Evolutionary conservation across 2,329 filamentous ascomycete species (phyloP), one percentile per base, ranked within the genome.

Genomic region (Alternaria sp.): DNA sequence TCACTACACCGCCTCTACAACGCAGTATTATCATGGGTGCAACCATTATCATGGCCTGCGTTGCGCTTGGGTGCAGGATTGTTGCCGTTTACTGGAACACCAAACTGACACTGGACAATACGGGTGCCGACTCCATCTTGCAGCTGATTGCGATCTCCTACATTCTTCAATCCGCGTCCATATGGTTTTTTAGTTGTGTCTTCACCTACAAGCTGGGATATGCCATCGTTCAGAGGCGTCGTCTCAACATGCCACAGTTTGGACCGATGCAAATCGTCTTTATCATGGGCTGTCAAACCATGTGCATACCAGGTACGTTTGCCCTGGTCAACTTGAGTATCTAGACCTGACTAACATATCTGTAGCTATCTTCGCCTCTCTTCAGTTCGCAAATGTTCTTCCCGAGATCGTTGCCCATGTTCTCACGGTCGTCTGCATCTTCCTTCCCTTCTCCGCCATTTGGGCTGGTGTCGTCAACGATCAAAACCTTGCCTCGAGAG

Each of bases 211-310:
- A 90, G 74, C 80, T 90, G 4, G 84, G 82, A 6, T 79, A 82
- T 61, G 86, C 86, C 6, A 82, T 90, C 33, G 72, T 79, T 8
- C 79, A 84, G 62, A 83, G 88, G 23, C 82, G 79, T 54, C 80
- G 78, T 65, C 77, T 90, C 59, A 85, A 86, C 2, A 79, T 89
- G 68, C 81, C 79, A 54, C 82, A 85, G 54, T 89, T 88, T 68
- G 86, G 86, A 9, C 85, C 86, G 1, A 86, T 90, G 81, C 85
- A 88, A 66, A 83, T 88, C 56, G 85, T 90, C 60, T 88, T 88
- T 72, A 83, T 89, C 67, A 88, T 89, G 83, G 85, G 86, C 46
- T 87, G 85, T 61, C 87, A 89, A 75, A 89, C 87, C 1, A 81
- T 90, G 80, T 70, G 87, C 33, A 79, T 90, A 61, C 88, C 88